Percentiles rank a stretch among this genome's conserved stretches.
Conservation (phyloP, 169 alveolate genomes). For the Hepatocystis sp. region DNA sequence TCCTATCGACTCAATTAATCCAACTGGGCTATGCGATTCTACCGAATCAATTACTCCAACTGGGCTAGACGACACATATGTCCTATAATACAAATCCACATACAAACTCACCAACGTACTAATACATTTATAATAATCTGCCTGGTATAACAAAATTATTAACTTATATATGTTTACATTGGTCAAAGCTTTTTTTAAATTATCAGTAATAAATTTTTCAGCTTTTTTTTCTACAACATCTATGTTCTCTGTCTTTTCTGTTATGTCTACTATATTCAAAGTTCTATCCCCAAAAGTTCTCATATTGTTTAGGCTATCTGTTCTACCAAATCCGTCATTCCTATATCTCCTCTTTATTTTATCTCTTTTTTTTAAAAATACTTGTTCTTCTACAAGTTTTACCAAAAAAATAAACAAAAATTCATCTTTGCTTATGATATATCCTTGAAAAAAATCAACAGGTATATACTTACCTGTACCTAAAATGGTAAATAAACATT, state of each 20-base stretch:
- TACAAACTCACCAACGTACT: constrained; percentile 36
- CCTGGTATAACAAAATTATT: constrained; percentile 47
- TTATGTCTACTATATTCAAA: neutral
- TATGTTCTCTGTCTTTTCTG: neutral
- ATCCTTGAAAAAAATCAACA: constrained; percentile 72
- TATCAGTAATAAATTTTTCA: constrained; percentile 58
- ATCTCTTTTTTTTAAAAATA: constrained; percentile 50
- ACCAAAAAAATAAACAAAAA: constrained; percentile 40
- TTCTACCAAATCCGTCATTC: constrained; percentile 5
- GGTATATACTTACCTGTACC: constrained; percentile 61
- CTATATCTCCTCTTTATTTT: constrained; percentile 18
- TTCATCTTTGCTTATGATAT: constrained; percentile 64
- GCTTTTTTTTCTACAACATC: constrained; percentile 38
- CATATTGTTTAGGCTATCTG: too few species aligned
- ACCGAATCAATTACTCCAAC: too few species aligned
- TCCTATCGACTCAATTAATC: too few species aligned
- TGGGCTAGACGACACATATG: too few species aligned
- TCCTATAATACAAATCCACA: constrained; percentile 25
- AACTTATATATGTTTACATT: constrained; percentile 34
- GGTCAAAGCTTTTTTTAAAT: constrained; percentile 43
- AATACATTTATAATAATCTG: constrained; percentile 57
- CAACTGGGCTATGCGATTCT: too few species aligned
- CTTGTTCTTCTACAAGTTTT: constrained; percentile 47
- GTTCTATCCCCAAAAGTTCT: too few species aligned
- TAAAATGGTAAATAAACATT: constrained; percentile 36